These are phyloP conservation scores for Leishmania aethiopica DNA, from an alignment of 208 protist species.

Conservation along the genomic window DNA sequence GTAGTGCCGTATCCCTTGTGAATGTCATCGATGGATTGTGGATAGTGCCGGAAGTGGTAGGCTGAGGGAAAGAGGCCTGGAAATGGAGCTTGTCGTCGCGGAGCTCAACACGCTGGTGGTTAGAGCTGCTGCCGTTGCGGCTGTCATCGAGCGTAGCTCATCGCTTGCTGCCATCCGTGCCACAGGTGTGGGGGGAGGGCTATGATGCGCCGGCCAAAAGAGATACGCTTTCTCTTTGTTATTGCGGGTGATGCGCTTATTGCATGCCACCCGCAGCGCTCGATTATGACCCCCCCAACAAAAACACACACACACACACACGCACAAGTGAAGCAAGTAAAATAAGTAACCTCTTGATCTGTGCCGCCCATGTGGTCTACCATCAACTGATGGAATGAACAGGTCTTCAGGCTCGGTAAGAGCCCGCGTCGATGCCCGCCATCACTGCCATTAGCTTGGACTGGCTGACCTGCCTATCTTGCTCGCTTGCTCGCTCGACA, in stretches of 20 bases:
- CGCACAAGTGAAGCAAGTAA: background rate
- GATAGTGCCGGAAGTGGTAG: background rate
- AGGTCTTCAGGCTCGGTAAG: background rate
- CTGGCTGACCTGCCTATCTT: background rate
- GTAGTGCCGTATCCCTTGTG: slow-evolving; percentile 2
- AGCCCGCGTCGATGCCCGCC: background rate
- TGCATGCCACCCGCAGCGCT: background rate
- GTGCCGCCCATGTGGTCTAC: background rate
- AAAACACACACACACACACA: too few relatives aligned
- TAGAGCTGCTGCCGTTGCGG: background rate
- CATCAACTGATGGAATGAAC: background rate
- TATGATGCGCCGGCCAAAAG: background rate
- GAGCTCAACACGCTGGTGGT: background rate
- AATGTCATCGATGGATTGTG: background rate
- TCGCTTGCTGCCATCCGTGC: background rate
- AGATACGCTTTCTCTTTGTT: background rate
- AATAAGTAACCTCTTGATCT: background rate
- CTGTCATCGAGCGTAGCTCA: background rate
- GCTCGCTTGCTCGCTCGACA: background rate
- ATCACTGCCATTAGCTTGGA: background rate
- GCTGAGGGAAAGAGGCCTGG: background rate
- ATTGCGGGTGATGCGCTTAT: background rate
- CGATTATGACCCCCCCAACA: background rate
- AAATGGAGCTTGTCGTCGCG: background rate
- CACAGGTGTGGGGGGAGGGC: background rate